These are phyloP conservation scores for Colletotrichum filicis DNA, from an alignment of 2,329 filamentous ascomycete species.

Conservation along the genomic window DNA sequence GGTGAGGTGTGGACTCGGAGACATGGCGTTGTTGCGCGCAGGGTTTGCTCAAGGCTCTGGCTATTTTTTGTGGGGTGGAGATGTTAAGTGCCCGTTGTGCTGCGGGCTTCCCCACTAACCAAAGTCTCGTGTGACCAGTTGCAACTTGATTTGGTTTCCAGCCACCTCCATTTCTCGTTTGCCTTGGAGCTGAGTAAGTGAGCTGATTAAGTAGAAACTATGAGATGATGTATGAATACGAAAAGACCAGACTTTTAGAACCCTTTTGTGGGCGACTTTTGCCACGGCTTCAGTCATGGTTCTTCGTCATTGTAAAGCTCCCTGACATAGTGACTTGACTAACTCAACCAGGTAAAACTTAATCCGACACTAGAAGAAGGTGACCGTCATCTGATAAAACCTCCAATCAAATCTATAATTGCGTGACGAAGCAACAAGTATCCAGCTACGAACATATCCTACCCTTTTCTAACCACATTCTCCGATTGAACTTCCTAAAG, in stretches of 20 bases:
- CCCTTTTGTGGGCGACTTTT: background rate
- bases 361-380: too few relatives aligned
- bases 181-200: background rate
- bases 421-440: too few relatives aligned
- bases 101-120: slow-evolving; percentile 1
- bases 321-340: too few relatives aligned
- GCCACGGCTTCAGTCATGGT: background rate
- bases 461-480: too few relatives aligned
- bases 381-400: too few relatives aligned
- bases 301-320: background rate
- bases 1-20: background rate
- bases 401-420: too few relatives aligned
- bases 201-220: background rate
- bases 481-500: accelerated
- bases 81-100: background rate
- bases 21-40: background rate
- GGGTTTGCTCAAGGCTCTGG: background rate
- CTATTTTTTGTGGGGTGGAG: background rate
- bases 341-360: too few relatives aligned
- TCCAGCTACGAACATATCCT: too few relatives aligned
- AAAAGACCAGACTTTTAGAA: background rate
- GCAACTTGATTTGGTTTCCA: background rate
- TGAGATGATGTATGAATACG: background rate
- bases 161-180: background rate
- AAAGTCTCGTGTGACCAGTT: background rate